Evolutionary conservation across 352 stramenopile species (phyloP), one percentile per base, ranked within the genome.

Genomic region (Blastocystis sp.): DNA sequence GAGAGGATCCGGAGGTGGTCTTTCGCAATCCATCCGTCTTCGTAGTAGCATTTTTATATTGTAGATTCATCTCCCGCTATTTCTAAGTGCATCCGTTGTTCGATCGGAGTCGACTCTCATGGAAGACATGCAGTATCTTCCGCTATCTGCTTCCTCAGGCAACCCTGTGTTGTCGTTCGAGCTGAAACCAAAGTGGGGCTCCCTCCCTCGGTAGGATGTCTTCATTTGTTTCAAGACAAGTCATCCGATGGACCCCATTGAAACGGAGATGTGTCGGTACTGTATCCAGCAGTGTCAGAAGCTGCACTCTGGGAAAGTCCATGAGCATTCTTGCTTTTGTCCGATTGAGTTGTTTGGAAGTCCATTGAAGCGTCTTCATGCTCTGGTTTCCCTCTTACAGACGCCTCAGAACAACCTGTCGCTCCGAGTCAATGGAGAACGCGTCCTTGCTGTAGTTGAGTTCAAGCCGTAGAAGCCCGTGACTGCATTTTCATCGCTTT

Each of bases 251-350:
- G 0, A 57, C 14, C 1, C 38, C 18, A 11, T 38, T 14, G 64
- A 76, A 56, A 53, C 14, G 21, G 27, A 11, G 29, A 21, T 29
- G 14, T 76, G 64, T 32, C 64, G 64, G 11, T 57, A 51, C 32
- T 76, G 64, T 34, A 76, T 76, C 24, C 64, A 76, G 24, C 64
- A 76, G 46, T 76, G n/a, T 38, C 36, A 76, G 38, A 76, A 76
- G 16, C 46, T 76, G 9, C 8, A 29, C 1, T 38, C 46, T 0
- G 64, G 64, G 27, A 76, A 76, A 38, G 18, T 54, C 21, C 21
- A 29, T 8, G 32, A n/a, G 1, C 11, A 53, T 38, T 76, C 64
- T 21, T 24, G 9, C 18, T 76, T 51, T 34, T 76, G 64, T 7
- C 64, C 64, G 16, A 11, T 76, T 29, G 7, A 56, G 29, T 32